Conservation (phyloP, 2,329 filamentous ascomycete species). For the Penicillium rolfsii region DNA sequence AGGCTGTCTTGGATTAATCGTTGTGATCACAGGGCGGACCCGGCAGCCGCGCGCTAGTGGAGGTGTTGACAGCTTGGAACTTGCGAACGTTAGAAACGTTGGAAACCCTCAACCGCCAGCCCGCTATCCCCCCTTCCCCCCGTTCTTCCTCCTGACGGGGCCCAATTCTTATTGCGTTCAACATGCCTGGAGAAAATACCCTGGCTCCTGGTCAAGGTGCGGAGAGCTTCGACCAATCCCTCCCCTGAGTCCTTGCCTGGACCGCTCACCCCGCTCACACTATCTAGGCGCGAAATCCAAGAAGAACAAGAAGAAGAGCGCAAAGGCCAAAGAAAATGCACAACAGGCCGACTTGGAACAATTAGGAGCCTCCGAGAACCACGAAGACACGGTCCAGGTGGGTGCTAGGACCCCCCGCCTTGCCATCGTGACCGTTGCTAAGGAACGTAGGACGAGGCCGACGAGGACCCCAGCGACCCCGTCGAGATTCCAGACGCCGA, state of each 20-base stretch:
- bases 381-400: constrained; percentile 33
- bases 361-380: constrained; percentile 24
- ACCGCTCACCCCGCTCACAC: constrained; percentile 20
- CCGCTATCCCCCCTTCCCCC: constrained; percentile 18
- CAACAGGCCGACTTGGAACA: constrained; percentile 29
- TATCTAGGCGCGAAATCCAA: constrained; percentile 54
- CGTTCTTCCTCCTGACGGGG: constrained; percentile 3
- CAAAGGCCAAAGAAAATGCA: constrained; percentile 48
- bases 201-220: constrained; percentile 31
- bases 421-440: constrained; percentile 20
- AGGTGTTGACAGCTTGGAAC: constrained; percentile 40
- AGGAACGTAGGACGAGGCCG: constrained; percentile 25
- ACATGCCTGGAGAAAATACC: constrained; percentile 29
- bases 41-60: constrained; percentile 36
- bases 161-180: constrained; percentile 15
- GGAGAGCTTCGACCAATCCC: constrained; percentile 5
- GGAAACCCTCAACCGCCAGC: not conserved
- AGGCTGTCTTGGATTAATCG: constrained; percentile 41
- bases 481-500: constrained; percentile 26
- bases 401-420: constrained; percentile 5
- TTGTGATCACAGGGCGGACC: constrained; percentile 19
- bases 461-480: constrained; percentile 19
- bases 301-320: constrained; percentile 61
- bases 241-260: constrained; percentile 9
- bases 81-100: constrained; percentile 7